These are phyloP conservation scores for Calonectria fujianensis DNA, from an alignment of 2,329 filamentous ascomycete species.

Conservation along the genomic window DNA sequence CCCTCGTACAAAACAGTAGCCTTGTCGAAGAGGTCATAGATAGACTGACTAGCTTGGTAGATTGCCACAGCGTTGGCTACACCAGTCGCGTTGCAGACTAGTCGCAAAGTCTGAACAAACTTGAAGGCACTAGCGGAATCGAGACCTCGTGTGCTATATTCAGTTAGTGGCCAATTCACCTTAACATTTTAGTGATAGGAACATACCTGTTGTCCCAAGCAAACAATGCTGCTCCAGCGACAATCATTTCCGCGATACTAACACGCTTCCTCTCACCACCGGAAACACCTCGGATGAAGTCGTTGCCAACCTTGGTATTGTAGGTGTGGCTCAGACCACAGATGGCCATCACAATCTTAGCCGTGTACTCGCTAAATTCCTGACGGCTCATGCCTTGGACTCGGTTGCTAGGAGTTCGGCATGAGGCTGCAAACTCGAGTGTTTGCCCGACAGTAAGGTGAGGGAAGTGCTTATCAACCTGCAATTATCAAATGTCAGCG, in stretches of 20 bases:
- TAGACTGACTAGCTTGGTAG: conserved; percentile 82
- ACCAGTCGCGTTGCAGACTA: conserved; percentile 78
- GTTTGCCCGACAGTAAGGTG: conserved; percentile 86
- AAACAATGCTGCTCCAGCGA: conserved; percentile 74
- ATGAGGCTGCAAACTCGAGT: conserved; percentile 81
- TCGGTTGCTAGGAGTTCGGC: conserved; percentile 79
- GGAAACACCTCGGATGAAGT: conserved; percentile 82
- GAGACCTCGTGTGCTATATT: conserved; percentile 76
- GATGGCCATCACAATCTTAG: conserved; percentile 80
- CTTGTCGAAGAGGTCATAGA: conserved; percentile 86
- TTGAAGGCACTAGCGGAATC: conserved; percentile 84
- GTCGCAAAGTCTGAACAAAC: conserved; percentile 80
- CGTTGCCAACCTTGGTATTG: conserved; percentile 84
- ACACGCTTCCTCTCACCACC: conserved; percentile 87
- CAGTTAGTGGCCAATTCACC: background rate
- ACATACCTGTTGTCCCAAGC: conserved; percentile 79
- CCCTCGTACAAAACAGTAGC: conserved; percentile 85
- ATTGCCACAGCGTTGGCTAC: conserved; percentile 80
- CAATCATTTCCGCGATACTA: conserved; percentile 85
- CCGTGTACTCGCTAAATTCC: conserved; percentile 77
- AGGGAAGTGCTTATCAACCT: conserved; percentile 84
- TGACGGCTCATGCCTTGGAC: conserved; percentile 76
- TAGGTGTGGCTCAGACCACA: conserved; percentile 84
- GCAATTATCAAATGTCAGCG: conserved; percentile 53
- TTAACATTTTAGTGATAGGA: background rate